Evolutionary conservation across 2,329 filamentous ascomycete genomes (phyloP).

Genomic region (Fusarium graminum): DNA sequence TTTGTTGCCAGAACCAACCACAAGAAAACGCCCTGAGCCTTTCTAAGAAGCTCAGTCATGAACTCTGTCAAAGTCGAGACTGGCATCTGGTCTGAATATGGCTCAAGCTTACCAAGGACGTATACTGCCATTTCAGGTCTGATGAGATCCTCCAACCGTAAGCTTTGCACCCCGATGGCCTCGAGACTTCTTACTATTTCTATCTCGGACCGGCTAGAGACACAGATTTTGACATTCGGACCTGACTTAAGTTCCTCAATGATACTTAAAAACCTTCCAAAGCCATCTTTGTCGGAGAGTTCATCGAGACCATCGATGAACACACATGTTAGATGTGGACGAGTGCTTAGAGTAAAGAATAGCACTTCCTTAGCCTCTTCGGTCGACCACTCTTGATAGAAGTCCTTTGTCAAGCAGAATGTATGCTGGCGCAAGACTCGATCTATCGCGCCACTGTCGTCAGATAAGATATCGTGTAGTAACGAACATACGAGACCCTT

Average conservation of each 20-base stretch:
- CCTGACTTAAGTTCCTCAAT: fast-evolving
- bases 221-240: not conserved
- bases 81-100: fast-evolving
- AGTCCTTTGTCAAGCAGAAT: not conserved
- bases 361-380: not conserved
- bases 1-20: not conserved
- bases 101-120: fast-evolving
- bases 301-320: conserved; percentile 10
- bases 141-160: fast-evolving
- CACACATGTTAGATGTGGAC: not conserved
- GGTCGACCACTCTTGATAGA: not conserved
- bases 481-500: not conserved
- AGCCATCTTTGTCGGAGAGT: fast-evolving
- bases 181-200: fast-evolving
- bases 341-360: fast-evolving
- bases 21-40: not conserved
- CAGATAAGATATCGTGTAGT: fast-evolving
- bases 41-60: fast-evolving
- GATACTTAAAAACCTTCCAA: fast-evolving
- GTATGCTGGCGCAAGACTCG: fast-evolving
- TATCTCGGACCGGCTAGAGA: not conserved
- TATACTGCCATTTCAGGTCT: not conserved
- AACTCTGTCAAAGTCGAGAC: fast-evolving
- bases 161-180: fast-evolving
- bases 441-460: fast-evolving